Evolutionary conservation across 441 rosid genomes (phyloP).

Genomic region (Populus tomentosa): DNA sequence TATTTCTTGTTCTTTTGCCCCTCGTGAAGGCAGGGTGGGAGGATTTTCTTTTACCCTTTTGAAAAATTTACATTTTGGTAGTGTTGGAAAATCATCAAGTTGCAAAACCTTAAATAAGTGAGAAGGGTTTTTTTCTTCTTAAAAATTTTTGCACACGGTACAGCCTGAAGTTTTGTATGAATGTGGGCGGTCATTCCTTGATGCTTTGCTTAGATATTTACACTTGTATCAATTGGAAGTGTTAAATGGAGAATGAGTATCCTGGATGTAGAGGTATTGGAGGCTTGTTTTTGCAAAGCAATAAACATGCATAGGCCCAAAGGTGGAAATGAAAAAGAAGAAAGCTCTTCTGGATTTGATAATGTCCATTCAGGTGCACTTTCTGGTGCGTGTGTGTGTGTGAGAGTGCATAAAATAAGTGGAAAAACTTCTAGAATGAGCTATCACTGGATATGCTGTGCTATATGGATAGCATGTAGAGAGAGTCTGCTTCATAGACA

Average conservation of each 20-base stretch:
- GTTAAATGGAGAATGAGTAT: not conserved
- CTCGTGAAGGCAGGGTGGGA: not conserved
- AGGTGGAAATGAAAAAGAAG: too few relatives aligned
- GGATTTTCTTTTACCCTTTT: not conserved
- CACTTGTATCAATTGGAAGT: not conserved
- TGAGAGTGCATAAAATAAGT: not conserved
- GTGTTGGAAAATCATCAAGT: not conserved
- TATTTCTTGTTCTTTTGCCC: not conserved
- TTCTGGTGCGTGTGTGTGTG: not conserved
- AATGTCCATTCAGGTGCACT: too few relatives aligned
- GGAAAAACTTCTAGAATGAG: too few relatives aligned
- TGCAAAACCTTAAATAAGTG: not conserved
- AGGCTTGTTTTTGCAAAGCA: not conserved
- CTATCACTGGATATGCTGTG: not conserved
- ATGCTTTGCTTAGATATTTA: not conserved
- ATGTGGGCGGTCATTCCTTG: not conserved
- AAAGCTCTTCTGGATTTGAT: not conserved
- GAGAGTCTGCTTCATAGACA: not conserved
- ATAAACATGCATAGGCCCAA: not conserved
- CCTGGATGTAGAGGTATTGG: not conserved
- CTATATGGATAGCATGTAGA: not conserved
- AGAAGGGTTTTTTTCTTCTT: not conserved
- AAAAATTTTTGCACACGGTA: not conserved
- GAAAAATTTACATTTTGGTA: not conserved
- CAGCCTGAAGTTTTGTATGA: not conserved